Evolutionary conservation across 805 yeast species (phyloP), one percentile per base, ranked within the genome.

Genomic region (Cyberlindnera petersonii): DNA sequence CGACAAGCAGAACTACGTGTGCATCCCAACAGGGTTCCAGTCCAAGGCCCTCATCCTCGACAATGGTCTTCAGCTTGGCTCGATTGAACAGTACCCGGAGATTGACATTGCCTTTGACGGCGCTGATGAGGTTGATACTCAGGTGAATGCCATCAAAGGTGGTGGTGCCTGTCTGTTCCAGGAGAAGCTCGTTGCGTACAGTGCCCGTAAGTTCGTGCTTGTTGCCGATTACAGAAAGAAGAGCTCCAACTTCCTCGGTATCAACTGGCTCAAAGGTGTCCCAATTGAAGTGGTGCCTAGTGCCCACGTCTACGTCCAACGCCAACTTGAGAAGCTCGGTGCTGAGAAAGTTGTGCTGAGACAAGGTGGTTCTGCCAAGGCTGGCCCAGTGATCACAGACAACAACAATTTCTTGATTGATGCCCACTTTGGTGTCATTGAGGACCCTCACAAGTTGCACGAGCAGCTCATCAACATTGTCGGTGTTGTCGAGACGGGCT

Each of bases 81-180:
- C 84, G 9, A 76, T 91, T 44, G 97, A 91, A 55, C 89, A 87
- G 66, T 80, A 67, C 34, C 86, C 95, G 3, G 72, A 72, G 19
- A 67, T 93, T 31, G 98, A 93, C 59, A 78, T 93, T 52, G 96
- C 96, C 2, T 93, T 93, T 60, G 99, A 93, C 62, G 99, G 99
- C 31, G 98, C 98, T 3, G 99, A 93, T 63, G 98, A 93, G 64
- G 89, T 89, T 42, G 98, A 91, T 62, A 58, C 75, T 5, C 58
- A 71, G 16, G 71, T 93, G 52, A 86, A 88, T 58, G 79, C 89
- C 54, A 93, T 93, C 60, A 93, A 93, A 65, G 99, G 99, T 50
- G 99, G 99, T 34, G 99, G 99, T 29, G 99, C 97, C 2, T 93
- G 99, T 63, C 70, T 88, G 47, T 82, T 93, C 66, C 98, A 91